Evolutionary conservation across 1,284 basidiomycete species (phyloP), one percentile per base, ranked within the genome.

Genomic region (Athelia sp.): DNA sequence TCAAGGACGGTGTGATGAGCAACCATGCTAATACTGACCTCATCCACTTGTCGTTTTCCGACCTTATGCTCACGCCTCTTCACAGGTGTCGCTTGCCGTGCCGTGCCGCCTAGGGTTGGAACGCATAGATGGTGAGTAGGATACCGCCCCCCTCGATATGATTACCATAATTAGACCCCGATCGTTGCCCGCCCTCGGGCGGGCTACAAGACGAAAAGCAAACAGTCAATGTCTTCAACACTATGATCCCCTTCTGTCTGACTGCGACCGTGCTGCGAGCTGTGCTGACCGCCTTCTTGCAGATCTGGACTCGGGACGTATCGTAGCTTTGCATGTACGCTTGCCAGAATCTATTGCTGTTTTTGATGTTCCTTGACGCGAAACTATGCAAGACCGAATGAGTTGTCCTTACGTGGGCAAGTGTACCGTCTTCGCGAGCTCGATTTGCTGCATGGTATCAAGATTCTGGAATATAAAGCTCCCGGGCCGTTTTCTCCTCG

Each of bases 11-110:
- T 58, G 61, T 73, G 86, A 84, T 73, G 85, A 85, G 69, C 63
- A 63, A 73, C 84, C 87, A 89, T 89, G 86, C 86, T 89, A 89
- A 89, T 89, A 76, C 85, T 89, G 86, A 87, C 19, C 52, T 62
- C 48, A 47, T 43, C 24, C 11, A 49, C 1, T 45, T 40, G 36
- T 40, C n/a, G 36, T 40, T n/a, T 40, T 40, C 15, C n/a, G 19
- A 40, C 36, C 6, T 21, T n/a, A 40, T 40, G 36, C 36, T 40
- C n/a, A 40, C 19, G 36, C 15, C 36, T 21, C 19, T 40, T 21
- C 36, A 40, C 36, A 40, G 36, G 15, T 40, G 8, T n/a, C 36
- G 6, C 15, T 13, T 6, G 4, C 36, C 36, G 36, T n/a, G n/a
- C n/a, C n/a, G n/a, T n/a, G n/a, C n/a, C n/a, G n/a, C n/a, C n/a